Conservation (phyloP, 1,139 yeast species). For the Yamadazyma blattariae region DNA sequence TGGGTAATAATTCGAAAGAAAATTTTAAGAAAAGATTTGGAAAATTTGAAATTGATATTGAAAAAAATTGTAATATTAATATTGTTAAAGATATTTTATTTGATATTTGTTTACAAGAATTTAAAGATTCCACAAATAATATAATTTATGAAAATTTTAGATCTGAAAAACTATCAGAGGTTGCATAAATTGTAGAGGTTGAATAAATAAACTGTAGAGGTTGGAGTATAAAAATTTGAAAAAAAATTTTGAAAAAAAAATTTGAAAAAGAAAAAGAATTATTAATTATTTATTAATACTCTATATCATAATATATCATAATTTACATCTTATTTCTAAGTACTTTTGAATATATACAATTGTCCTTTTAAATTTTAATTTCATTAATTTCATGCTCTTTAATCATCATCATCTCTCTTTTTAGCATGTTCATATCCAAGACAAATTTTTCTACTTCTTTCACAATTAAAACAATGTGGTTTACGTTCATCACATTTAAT, state of each 20-base stretch:
- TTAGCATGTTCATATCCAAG: conserved; percentile 54
- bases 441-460: conserved; percentile 65
- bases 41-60: conserved; percentile 27
- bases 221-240: too few relatives aligned
- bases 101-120: conserved; percentile 66
- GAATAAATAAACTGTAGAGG: too few relatives aligned
- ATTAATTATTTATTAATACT: not conserved
- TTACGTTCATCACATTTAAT: conserved; percentile 76
- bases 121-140: conserved; percentile 62
- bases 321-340: not conserved
- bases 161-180: conserved; percentile 18
- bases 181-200: too few relatives aligned
- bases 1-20: not conserved
- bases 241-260: too few relatives aligned
- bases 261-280: too few relatives aligned
- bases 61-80: conserved; percentile 57
- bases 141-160: conserved; percentile 62
- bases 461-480: conserved; percentile 73
- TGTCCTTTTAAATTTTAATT: too few relatives aligned
- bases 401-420: conserved; percentile 14
- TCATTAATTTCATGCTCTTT: not conserved
- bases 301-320: conserved; percentile 1
- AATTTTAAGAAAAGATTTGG: not conserved
- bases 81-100: conserved; percentile 56
- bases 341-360: too few relatives aligned